phyloP scores from a whole-genome alignment of 169 alveolate genomes.

The Plasmodium coatneyi region DNA sequence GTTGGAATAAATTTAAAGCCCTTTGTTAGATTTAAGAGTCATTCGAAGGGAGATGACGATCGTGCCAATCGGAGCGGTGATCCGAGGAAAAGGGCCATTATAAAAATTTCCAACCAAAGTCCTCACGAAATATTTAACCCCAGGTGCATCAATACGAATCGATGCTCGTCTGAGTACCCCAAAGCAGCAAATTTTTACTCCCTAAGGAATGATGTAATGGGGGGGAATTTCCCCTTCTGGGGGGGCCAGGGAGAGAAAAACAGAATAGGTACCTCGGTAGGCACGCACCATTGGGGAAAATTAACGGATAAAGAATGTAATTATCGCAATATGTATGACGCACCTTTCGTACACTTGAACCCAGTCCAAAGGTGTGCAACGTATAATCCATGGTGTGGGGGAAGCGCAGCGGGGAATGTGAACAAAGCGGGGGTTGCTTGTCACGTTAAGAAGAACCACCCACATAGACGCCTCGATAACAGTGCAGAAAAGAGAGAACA shows the following conservation, averaged over 20 bases:
- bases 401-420: background rate
- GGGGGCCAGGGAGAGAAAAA: background rate
- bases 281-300: background rate
- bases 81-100: conserved; percentile 31
- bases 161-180: background rate
- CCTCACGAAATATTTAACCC: conserved; percentile 9
- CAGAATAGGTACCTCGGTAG: background rate
- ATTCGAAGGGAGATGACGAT: background rate
- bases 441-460: background rate
- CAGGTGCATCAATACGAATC: background rate
- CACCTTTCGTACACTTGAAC: background rate
- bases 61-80: background rate
- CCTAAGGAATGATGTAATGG: background rate
- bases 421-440: background rate
- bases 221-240: background rate
- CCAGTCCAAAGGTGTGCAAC: background rate
- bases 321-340: background rate
- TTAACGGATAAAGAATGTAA: background rate
- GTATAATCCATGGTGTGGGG: background rate
- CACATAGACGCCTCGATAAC: background rate
- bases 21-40: conserved; percentile 41
- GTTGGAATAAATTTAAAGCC: conserved; percentile 66
- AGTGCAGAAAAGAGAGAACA: background rate
- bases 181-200: conserved; percentile 2
- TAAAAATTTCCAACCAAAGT: conserved; percentile 45